Base-by-base conservation (phyloP, 2,329 filamentous ascomycete genomes). In the Talaromyces amestolkiae region DNA sequence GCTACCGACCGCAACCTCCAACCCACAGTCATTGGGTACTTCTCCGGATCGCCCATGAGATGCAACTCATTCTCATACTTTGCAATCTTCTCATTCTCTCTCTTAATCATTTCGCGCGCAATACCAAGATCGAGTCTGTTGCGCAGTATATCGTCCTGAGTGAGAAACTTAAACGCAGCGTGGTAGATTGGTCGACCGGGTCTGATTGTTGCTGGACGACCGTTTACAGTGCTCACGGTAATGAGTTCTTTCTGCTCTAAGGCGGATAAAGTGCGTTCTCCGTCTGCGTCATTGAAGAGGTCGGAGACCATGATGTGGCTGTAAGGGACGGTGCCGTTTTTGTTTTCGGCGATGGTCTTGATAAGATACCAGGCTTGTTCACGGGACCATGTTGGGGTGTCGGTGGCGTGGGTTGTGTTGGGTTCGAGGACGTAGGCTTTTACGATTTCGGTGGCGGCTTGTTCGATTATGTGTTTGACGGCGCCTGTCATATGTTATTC, bases 301-400 rank as follows among this genome's bases (percentile, higher is more conserved):
- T 91, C 87, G 3, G 89, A 87, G 1, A 97, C 85, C 0, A 97
- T 81, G 2, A 97, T 83, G 72, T 96, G 91, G 77, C 96, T 94
- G 82, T 97, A 98, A 1, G 91, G 86, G 0, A 98, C 82, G 3
- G 78, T 59, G 3, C 73, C 76, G 45, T 77, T 83, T 6, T 89
- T 86, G 11, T 86, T 81, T n/a, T 85, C 77, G 0, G 91, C 89
- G 15, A 99, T 87, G 35, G 86, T 83, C 74, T 91, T 93, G 77
- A 98, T 89, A 2, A 99, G 80, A 66, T 90, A 85, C 95, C 95
- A 98, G 0, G 92, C 94, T 80, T 98, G 95, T 73, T 95, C 89
- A 4, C 87, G 83, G 0, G 89, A 91, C 91, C 92, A 98, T 63
- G 86, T 85, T 3, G 37, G 39, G 15, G 27, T 37, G 13, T 63